These are phyloP conservation scores for Thelephora aurantiotincta DNA, from an alignment of 768 basidiomycete genomes.

Conservation along the genomic window DNA sequence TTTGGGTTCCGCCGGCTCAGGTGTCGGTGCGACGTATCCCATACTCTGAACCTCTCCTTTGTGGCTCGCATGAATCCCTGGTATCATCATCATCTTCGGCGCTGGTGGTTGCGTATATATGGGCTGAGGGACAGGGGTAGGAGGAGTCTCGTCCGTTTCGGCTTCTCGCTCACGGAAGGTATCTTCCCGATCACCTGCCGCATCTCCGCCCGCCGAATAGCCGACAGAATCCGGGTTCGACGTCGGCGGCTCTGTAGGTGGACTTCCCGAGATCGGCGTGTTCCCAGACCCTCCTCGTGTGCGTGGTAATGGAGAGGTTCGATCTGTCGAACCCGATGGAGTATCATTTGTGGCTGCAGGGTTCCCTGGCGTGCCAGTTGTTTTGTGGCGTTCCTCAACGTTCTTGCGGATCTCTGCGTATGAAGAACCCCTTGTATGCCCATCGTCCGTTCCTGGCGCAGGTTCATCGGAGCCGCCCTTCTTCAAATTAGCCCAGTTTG, in stretches of 20 bases:
- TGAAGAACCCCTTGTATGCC: background rate
- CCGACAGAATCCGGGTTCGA: background rate
- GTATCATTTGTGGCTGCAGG: background rate
- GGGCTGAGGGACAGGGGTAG: conserved; percentile 18
- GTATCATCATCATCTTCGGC: conserved; percentile 74
- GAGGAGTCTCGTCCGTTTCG: background rate
- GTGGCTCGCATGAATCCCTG: conserved; percentile 75
- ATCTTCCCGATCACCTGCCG: background rate
- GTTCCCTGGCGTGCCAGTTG: background rate
- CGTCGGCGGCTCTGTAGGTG: background rate
- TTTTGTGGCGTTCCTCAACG: background rate
- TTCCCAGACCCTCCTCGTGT: background rate
- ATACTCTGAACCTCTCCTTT: conserved; percentile 79
- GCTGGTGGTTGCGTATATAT: conserved; percentile 64
- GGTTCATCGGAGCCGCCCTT: conserved; percentile 24
- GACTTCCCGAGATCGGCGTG: background rate
- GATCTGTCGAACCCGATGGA: background rate
- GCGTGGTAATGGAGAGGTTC: background rate
- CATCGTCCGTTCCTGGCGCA: background rate
- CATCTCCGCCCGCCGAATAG: background rate
- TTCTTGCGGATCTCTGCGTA: background rate
- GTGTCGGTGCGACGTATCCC: conserved; percentile 50
- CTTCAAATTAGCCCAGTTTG: conserved; percentile 58
- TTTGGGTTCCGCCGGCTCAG: conserved; percentile 19
- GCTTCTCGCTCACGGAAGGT: background rate